These are phyloP conservation scores for Evernia prunastri DNA, from an alignment of 495 filamentous ascomycete genomes.

Conservation along the genomic window DNA sequence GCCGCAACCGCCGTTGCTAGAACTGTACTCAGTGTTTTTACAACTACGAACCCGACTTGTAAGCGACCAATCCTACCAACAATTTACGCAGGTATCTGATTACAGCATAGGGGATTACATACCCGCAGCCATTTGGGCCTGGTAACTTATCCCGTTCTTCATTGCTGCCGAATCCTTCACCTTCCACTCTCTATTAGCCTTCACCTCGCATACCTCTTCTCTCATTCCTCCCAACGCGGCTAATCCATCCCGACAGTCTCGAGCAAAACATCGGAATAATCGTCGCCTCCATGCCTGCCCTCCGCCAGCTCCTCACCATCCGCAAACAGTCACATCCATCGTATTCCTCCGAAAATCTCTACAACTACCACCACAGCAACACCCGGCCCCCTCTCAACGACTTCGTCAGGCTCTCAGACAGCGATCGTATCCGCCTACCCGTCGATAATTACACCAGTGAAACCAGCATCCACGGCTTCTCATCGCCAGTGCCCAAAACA, in stretches of 20 bases:
- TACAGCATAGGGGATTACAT: neutral
- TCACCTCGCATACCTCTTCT: neutral
- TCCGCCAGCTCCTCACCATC: slow-evolving; percentile 1
- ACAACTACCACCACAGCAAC: neutral
- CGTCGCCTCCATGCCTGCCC: slow-evolving; percentile 9
- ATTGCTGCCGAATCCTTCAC: neutral
- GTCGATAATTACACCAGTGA: neutral
- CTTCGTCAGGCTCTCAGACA: neutral
- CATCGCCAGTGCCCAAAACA: neutral
- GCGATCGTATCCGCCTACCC: neutral
- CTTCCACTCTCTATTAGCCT: neutral
- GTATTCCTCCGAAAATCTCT: neutral
- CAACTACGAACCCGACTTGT: neutral
- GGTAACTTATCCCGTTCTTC: neutral
- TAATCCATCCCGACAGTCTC: neutral
- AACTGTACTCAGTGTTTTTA: neutral
- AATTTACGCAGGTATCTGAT: neutral
- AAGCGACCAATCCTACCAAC: neutral
- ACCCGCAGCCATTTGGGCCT: neutral
- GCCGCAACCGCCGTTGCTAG: neutral
- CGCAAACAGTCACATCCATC: neutral
- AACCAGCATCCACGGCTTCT: neutral
- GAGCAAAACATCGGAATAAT: slow-evolving; percentile 4
- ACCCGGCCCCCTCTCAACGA: neutral
- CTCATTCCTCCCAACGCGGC: neutral